Conservation (phyloP, 2,329 filamentous ascomycete genomes). For the Sphaerulina vaccinii region DNA sequence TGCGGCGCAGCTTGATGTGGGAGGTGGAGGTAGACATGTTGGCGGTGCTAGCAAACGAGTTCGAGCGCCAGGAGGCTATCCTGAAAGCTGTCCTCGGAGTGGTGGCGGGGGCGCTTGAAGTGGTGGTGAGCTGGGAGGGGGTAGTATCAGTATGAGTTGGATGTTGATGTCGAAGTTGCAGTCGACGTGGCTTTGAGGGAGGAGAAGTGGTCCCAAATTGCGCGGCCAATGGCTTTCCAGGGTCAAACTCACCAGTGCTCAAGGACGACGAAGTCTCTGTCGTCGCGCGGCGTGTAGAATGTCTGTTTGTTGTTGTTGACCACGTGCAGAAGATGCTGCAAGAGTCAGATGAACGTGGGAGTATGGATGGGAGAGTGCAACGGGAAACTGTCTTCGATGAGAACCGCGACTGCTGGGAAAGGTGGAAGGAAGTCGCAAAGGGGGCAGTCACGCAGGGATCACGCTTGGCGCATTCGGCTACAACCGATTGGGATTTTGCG, state of each 20-base stretch:
- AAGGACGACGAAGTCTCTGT: constrained; percentile 1
- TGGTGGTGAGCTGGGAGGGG: neutral
- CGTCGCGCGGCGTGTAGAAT: neutral
- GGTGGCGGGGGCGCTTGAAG: neutral
- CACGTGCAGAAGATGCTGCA: neutral
- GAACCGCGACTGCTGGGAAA: constrained; percentile 19
- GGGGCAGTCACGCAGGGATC: constrained; percentile 21
- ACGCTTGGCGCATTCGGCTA: constrained; percentile 7
- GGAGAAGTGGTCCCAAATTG: constrained; percentile 8
- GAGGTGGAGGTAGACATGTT: constrained; percentile 36
- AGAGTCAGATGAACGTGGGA: constrained; percentile 1
- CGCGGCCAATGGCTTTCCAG: constrained; percentile 3
- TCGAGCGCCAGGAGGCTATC: constrained; percentile 27
- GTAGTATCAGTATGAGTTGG: neutral
- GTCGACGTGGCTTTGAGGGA: constrained; percentile 10
- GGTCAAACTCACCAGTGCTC: constrained; percentile 13
- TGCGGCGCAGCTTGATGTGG: constrained; percentile 88
- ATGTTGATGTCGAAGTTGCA: neutral
- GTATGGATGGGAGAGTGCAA: neutral
- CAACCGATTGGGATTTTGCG: constrained; percentile 9
- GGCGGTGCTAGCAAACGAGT: constrained; percentile 19
- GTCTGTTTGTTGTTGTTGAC: neutral
- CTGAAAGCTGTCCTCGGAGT: constrained; percentile 20
- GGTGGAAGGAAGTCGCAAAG: constrained; percentile 20
- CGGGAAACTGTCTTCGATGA: constrained; percentile 12